Evolutionary conservation across 2,329 filamentous ascomycete species (phyloP), one percentile per base, ranked within the genome.

Genomic region (Diaporthe longicolla): DNA sequence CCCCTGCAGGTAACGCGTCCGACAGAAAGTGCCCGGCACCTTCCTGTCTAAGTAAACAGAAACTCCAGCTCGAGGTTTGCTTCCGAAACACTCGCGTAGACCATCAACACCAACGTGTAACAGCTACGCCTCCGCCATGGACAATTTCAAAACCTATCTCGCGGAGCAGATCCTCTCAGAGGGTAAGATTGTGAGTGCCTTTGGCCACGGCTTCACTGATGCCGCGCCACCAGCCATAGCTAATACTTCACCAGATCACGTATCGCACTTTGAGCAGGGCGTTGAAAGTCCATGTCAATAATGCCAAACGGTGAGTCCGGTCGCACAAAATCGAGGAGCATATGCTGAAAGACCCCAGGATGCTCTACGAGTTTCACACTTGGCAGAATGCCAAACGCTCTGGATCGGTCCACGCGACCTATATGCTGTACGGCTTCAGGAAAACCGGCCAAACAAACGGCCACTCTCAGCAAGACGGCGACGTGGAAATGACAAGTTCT

Each of bases 401-500:
- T 0, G 89, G 91, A 29, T 92, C 91, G 35, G 87, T 98, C n/a
- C 91, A 97, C 84, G 97, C 96, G 58, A 98, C 95, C n/a, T 99
- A 98, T 83, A 86, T 98, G 65, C 81, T 99, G 59, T 93, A 92
- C 68, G 97, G 96, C 52, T 89, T 86, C 29, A 93, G 90, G 79
- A 87, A 83, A 70, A 79, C 79, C 8, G 80, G 81, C 24, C 82
- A 83, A 19, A 55, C 66, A 68, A 76, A 75, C 37, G 73, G 75
- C 37, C 73, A 74, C 13, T 77, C 76, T 1, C 79, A 83, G 32
- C 84, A 87, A 48, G 88, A 93, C 78, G 89, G 86, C n/a, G 92
- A 93, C 70, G 90, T 95, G 73, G 91, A 92, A 58, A 93, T 94
- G 84, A 89, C 87, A 65, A 92, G 91, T 82, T 93, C 93, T 9